These are phyloP conservation scores for Carpinus fangiana DNA, from an alignment of 306 rosid genomes.

Conservation along the genomic window DNA sequence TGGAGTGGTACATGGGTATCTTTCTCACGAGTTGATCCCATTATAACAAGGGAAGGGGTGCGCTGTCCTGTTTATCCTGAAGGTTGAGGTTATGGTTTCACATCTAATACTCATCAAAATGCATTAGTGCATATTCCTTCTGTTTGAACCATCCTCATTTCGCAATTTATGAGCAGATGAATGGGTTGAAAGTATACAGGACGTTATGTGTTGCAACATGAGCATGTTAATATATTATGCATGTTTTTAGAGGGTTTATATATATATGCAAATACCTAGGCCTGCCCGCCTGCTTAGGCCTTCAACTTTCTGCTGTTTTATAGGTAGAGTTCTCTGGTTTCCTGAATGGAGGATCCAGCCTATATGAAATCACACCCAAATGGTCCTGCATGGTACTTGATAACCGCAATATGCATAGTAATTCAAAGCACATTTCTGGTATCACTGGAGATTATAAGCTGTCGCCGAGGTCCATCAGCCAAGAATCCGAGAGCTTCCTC, in stretches of 20 bases:
- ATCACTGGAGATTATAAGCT: constrained; percentile 41
- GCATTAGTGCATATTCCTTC: neutral
- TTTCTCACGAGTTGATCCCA: neutral
- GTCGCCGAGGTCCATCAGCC: constrained; percentile 50
- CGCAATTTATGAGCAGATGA: neutral
- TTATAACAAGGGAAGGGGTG: neutral
- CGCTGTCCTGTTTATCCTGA: neutral
- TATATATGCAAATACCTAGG: constrained; percentile 12
- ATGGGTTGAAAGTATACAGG: neutral
- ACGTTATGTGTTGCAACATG: neutral
- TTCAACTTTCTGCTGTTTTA: constrained; percentile 28
- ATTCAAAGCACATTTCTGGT: constrained; percentile 45
- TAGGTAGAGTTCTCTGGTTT: constrained; percentile 64
- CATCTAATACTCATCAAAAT: neutral
- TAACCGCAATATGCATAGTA: constrained; percentile 38
- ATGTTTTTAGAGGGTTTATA: constrained; percentile 3
- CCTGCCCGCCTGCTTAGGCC: neutral
- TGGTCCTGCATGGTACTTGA: constrained; percentile 46
- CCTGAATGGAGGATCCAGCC: constrained; percentile 52
- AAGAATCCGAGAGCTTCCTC: constrained; percentile 77
- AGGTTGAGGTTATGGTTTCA: neutral
- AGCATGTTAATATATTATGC: neutral
- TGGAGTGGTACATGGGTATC: neutral
- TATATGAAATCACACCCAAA: constrained; percentile 48
- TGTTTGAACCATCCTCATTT: neutral